These are phyloP conservation scores for Talaromyces thailandensis DNA, from an alignment of 495 filamentous ascomycete genomes.

Conservation along the genomic window DNA sequence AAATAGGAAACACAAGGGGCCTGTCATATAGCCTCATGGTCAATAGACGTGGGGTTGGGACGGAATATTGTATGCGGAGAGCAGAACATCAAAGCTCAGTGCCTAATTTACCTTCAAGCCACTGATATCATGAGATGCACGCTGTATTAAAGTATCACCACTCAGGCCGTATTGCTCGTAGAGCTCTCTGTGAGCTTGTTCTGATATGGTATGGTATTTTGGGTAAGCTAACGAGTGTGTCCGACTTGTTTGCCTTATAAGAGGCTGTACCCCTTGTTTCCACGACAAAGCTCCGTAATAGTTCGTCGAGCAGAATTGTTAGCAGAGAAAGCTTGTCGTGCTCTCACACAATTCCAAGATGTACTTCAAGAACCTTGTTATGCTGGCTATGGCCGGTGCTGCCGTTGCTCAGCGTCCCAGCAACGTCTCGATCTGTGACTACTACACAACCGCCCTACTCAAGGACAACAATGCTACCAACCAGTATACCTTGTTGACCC, in stretches of 20 bases:
- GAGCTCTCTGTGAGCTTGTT: not conserved
- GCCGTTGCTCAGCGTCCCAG: slow-evolving; percentile 31
- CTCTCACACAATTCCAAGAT: not conserved
- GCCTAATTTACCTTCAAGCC: not conserved
- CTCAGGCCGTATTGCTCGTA: not conserved
- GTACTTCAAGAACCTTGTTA: not conserved
- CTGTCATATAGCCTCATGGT: not conserved
- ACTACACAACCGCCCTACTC: slow-evolving; percentile 43
- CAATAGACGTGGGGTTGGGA: not conserved
- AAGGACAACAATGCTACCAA: slow-evolving; percentile 44
- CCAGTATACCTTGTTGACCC: slow-evolving; percentile 39
- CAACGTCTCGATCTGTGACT: slow-evolving; percentile 44
- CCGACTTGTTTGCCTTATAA: not conserved
- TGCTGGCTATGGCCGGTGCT: slow-evolving; percentile 2
- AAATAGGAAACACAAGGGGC: not conserved
- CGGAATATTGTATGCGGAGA: not conserved
- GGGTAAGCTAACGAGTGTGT: not conserved
- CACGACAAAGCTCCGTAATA: too few relatives aligned
- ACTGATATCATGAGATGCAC: not conserved
- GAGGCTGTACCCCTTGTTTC: not conserved
- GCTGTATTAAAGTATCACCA: not conserved
- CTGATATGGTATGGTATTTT: not conserved
- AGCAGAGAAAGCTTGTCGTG: not conserved
- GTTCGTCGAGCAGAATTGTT: not conserved
- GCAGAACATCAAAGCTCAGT: not conserved